A percentile compares a stretch with the other conserved stretches of the same genome.
Evolutionary conservation across 2,329 filamentous ascomycete genomes (phyloP).

Genomic region (Alternaria novae-zelandiae): DNA sequence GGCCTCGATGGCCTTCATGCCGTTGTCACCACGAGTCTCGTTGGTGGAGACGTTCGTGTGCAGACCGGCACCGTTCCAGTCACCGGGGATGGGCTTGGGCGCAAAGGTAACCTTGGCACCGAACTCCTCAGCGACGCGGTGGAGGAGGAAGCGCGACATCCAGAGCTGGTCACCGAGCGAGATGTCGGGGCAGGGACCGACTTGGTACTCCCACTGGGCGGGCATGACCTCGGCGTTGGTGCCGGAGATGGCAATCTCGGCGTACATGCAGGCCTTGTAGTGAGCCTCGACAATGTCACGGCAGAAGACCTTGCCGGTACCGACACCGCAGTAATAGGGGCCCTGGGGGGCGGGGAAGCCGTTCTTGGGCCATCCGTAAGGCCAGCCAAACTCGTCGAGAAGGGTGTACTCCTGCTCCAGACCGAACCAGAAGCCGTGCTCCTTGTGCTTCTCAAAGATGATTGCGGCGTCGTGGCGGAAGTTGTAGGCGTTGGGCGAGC

Average conservation of each 20-base stretch:
- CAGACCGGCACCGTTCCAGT: slow-evolving; percentile 96
- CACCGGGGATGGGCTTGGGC: slow-evolving; percentile 92
- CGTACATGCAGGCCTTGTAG: slow-evolving; percentile 88
- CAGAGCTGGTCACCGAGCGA: slow-evolving; percentile 94
- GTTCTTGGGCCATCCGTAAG: slow-evolving; percentile 88
- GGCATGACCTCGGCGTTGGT: slow-evolving; percentile 99
- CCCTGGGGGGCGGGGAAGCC: slow-evolving; percentile 93
- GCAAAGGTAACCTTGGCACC: slow-evolving; percentile 94
- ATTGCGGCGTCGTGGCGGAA: slow-evolving; percentile 89
- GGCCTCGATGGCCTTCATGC: slow-evolving; percentile 90
- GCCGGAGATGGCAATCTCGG: slow-evolving; percentile 91
- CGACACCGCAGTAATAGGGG: slow-evolving; percentile 98
- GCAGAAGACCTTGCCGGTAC: slow-evolving; percentile 95
- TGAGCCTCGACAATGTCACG: slow-evolving; percentile 96
- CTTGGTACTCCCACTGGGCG: slow-evolving; percentile 97
- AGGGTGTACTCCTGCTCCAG: slow-evolving; percentile 98
- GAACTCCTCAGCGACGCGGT: slow-evolving; percentile 94
- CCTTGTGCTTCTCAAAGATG: slow-evolving; percentile 85
- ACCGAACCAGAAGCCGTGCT: slow-evolving; percentile 93
- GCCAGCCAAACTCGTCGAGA: slow-evolving; percentile 82
- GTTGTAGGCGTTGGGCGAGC: slow-evolving; percentile 98
- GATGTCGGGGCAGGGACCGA: slow-evolving; percentile 88
- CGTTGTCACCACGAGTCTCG: slow-evolving; percentile 87
- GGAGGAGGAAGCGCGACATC: slow-evolving; percentile 87
- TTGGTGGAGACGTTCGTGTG: slow-evolving; percentile 93